These are phyloP conservation scores for Corylus avellana DNA, from an alignment of 306 rosid genomes.

Conservation along the genomic window DNA sequence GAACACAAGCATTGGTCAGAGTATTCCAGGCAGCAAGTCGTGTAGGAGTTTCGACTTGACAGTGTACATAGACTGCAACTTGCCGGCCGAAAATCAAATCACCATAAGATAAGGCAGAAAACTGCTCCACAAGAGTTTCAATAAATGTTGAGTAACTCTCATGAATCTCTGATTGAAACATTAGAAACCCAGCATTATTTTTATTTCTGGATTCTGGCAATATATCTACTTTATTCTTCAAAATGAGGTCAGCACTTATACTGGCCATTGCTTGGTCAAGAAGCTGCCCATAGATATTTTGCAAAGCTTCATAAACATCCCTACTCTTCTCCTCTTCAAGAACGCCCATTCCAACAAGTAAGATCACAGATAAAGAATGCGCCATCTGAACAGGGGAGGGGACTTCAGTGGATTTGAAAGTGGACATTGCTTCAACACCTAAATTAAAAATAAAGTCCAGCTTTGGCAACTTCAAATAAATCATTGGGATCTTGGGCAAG, in stretches of 20 bases:
- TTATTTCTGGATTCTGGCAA: conserved; percentile 32
- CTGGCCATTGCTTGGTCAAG: conserved; percentile 56
- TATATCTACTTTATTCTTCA: conserved; percentile 12
- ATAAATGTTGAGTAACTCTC: conserved; percentile 72
- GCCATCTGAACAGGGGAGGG: conserved; percentile 71
- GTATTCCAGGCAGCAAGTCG: conserved; percentile 87
- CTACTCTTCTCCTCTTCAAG: conserved; percentile 71
- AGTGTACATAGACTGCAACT: conserved; percentile 80
- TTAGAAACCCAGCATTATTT: conserved; percentile 50
- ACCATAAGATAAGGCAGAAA: conserved; percentile 86
- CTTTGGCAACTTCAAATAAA: conserved; percentile 65
- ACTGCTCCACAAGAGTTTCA: conserved; percentile 88
- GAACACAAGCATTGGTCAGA: conserved; percentile 69
- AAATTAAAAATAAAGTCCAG: conserved; percentile 80
- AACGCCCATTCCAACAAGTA: conserved; percentile 80
- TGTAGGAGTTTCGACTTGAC: conserved; percentile 65
- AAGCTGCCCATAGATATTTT: conserved; percentile 78
- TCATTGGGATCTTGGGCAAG: conserved; percentile 36
- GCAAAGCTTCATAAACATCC: conserved; percentile 75
- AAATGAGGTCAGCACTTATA: conserved; percentile 24
- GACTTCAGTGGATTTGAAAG: conserved; percentile 45
- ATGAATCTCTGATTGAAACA: conserved; percentile 72
- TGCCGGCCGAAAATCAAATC: conserved; percentile 82
- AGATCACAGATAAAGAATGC: conserved; percentile 79
- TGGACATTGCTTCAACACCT: conserved; percentile 81